Evolutionary conservation across 192 early-diverging fungal species (phyloP).

Genomic region (Linnemannia hyalina): DNA sequence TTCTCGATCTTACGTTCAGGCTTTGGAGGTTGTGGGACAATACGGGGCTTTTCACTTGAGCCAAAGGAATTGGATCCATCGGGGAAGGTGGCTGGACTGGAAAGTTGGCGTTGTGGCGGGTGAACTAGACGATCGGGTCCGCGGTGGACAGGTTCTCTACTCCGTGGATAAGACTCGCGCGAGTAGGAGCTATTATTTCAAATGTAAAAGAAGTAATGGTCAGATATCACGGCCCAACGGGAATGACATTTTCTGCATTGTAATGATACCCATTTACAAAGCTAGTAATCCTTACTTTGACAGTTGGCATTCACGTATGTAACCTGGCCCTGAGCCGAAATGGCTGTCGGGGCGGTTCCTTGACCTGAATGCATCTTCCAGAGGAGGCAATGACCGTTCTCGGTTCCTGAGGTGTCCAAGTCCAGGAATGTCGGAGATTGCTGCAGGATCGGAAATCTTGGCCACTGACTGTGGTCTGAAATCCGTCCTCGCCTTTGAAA

Average conservation of each 20-base stretch:
- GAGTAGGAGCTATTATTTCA: background rate
- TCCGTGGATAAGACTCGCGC: background rate
- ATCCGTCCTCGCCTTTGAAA: conserved; percentile 17
- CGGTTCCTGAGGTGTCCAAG: conserved; percentile 12
- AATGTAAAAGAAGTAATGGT: background rate
- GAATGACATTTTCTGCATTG: background rate
- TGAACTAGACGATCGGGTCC: background rate
- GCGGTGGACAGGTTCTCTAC: background rate
- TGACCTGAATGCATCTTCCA: background rate
- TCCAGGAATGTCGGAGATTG: conserved; percentile 18
- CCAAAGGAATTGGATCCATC: background rate
- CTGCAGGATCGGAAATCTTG: background rate
- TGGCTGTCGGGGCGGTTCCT: background rate
- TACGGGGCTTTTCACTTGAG: background rate
- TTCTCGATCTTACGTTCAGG: background rate
- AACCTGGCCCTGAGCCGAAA: background rate
- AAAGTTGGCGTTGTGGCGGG: background rate
- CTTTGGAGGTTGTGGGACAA: background rate
- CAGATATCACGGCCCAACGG: background rate
- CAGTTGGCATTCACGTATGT: background rate
- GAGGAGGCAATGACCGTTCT: background rate
- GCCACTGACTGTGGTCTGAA: background rate
- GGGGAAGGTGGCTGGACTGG: background rate
- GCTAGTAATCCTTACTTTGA: background rate
- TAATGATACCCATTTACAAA: background rate